These are phyloP conservation scores for Dictyostelium capitatum DNA, from an alignment of 78 protist genomes.

Conservation along the genomic window DNA sequence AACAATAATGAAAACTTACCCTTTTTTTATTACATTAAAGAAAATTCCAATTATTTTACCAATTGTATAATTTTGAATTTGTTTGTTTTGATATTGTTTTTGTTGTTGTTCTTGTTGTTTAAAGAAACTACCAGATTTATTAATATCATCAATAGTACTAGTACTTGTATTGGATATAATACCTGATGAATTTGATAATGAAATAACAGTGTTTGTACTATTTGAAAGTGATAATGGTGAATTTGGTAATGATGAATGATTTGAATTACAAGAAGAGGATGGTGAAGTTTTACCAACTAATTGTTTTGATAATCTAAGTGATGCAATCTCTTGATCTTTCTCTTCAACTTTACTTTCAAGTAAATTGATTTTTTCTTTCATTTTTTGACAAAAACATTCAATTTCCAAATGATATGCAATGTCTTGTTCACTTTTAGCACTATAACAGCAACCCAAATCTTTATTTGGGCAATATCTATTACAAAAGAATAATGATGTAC, in stretches of 20 bases:
- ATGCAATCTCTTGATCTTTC: slow-evolving; percentile 17
- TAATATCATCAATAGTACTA: neutral
- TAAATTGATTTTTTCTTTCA: slow-evolving; percentile 33
- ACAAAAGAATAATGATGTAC: slow-evolving; percentile 56
- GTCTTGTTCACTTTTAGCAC: slow-evolving; percentile 47
- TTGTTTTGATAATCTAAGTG: neutral
- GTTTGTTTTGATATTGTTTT: neutral
- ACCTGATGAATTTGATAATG: neutral
- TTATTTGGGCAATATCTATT: slow-evolving; percentile 65
- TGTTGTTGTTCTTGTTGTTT: neutral
- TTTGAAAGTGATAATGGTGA: neutral
- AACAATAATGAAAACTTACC: neutral
- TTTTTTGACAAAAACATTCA: slow-evolving; percentile 42
- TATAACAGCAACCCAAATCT: slow-evolving; percentile 44
- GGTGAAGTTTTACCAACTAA: neutral
- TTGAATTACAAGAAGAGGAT: neutral
- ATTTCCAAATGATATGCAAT: slow-evolving; percentile 28
- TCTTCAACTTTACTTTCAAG: slow-evolving; percentile 24
- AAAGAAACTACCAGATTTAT: neutral
- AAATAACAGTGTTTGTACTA: neutral
- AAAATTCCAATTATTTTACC: neutral
- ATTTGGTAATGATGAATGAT: neutral
- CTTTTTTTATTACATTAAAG: neutral
- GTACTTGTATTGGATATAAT: too few relatives aligned
- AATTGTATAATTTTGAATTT: neutral